Conservation (phyloP, 352 stramenopile genomes). For the Phytophthora colocasiae region DNA sequence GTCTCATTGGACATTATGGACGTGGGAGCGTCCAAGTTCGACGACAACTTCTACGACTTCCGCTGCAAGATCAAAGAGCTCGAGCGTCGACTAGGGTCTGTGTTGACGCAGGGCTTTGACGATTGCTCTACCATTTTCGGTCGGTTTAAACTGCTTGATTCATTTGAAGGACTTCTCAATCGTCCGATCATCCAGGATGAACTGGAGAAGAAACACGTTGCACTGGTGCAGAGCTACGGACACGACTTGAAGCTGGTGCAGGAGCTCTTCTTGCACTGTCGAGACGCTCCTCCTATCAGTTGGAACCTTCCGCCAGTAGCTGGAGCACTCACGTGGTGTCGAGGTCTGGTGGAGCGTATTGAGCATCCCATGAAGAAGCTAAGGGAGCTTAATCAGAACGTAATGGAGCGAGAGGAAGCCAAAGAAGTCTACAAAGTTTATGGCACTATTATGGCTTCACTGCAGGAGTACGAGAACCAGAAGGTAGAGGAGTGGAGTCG, state of each 20-base stretch:
- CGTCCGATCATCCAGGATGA: constrained; percentile 97
- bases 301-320: constrained; percentile 96
- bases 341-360: constrained; percentile 95
- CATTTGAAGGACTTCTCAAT: constrained; percentile 96
- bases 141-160: constrained; percentile 98
- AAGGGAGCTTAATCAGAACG: constrained; percentile 95
- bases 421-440: constrained; percentile 99
- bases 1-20: constrained; percentile 99
- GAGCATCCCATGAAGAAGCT: constrained; percentile 98
- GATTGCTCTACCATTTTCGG: constrained; percentile 97
- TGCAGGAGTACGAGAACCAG: constrained; percentile 97
- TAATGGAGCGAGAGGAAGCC: constrained; percentile 97
- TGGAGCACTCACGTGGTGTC: constrained; percentile 96
- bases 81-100: constrained; percentile 95
- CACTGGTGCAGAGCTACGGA: constrained; percentile 96
- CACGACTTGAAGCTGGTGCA: constrained; percentile 97
- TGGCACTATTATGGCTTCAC: constrained; percentile 94
- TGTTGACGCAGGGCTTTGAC: constrained; percentile 97
- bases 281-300: constrained; percentile 93
- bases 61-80: constrained; percentile 98
- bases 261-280: constrained; percentile 95
- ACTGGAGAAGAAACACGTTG: constrained; percentile 98
- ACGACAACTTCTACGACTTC: constrained; percentile 98
- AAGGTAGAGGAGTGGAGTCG: constrained; percentile 97
- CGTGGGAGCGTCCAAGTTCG: constrained; percentile 96